phyloP scores from a whole-genome alignment of 1,139 yeast genomes.

The Casaregolazyma lundiana region DNA sequence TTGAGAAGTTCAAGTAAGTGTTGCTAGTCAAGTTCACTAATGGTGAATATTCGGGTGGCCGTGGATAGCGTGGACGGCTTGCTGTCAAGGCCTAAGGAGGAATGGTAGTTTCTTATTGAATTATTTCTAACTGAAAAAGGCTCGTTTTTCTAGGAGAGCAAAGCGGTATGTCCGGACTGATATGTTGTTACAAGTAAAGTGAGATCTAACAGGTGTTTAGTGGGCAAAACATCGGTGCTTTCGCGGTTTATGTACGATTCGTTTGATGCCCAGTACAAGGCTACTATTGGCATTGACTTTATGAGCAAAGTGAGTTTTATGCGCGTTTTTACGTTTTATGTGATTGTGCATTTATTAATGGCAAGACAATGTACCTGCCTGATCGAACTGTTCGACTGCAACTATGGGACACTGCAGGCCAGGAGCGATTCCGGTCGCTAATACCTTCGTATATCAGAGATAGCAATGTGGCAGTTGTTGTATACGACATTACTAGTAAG shows the following conservation, averaged over 20 bases:
- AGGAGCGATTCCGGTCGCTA: conserved; percentile 89
- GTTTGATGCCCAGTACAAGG: conserved; percentile 84
- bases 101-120: no score
- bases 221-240: conserved; percentile 91
- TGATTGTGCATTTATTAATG: neutral
- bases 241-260: conserved; percentile 97
- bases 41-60: neutral
- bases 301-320: conserved; percentile 52
- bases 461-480: conserved; percentile 94
- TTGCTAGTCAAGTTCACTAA: neutral
- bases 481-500: conserved; percentile 85
- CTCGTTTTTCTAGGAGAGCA: conserved; percentile 97
- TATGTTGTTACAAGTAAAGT: no score
- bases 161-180: conserved; percentile 49
- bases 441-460: conserved; percentile 95
- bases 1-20: conserved; percentile 38
- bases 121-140: conserved; percentile 40
- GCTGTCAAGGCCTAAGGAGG: no score
- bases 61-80: neutral
- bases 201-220: conserved; percentile 29
- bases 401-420: conserved; percentile 99
- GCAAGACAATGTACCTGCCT: conserved; percentile 62
- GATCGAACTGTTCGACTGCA: conserved; percentile 67
- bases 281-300: conserved; percentile 95
- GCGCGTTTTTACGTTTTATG: neutral